A percentile compares a stretch with the other conserved stretches of the same genome.
Conservation (phyloP, 352 stramenopile genomes). For the Globisporangium yorkense region DNA sequence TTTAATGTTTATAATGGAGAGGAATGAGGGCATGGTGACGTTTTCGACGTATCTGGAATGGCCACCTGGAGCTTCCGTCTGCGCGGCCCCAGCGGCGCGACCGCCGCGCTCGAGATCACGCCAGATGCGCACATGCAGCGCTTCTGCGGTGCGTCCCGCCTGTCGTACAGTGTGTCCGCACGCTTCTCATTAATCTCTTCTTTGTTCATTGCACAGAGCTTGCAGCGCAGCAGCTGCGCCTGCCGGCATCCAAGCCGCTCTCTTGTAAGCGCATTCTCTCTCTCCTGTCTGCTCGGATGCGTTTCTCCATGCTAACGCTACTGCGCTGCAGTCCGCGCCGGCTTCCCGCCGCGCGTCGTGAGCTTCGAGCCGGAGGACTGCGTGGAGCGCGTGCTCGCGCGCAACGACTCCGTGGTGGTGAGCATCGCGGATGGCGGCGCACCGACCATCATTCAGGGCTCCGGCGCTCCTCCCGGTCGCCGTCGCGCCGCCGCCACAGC, state of each 20-base stretch:
- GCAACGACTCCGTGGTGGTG: constrained; percentile 74
- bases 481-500: background rate
- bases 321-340: constrained; percentile 38
- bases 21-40: no score
- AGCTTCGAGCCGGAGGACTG: constrained; percentile 26
- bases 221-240: constrained; percentile 29
- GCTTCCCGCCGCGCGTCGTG: constrained; percentile 52
- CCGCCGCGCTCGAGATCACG: constrained; percentile 41
- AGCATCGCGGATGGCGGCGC: constrained; percentile 12
- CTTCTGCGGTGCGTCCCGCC: constrained; percentile 36
- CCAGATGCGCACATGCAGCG: constrained; percentile 28
- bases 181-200: background rate
- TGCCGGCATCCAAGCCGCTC: constrained; percentile 36
- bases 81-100: constrained; percentile 50
- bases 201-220: constrained; percentile 21
- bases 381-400: constrained; percentile 44
- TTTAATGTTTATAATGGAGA: no score
- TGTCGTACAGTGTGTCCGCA: background rate
- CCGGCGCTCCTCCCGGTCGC: no score
- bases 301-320: background rate
- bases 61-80: constrained; percentile 64
- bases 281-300: background rate
- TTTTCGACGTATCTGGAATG: background rate
- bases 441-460: constrained; percentile 16
- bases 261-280: constrained; percentile 26